Base-by-base conservation (phyloP, 805 yeast species). In the Hanseniaspora taiwanica region DNA sequence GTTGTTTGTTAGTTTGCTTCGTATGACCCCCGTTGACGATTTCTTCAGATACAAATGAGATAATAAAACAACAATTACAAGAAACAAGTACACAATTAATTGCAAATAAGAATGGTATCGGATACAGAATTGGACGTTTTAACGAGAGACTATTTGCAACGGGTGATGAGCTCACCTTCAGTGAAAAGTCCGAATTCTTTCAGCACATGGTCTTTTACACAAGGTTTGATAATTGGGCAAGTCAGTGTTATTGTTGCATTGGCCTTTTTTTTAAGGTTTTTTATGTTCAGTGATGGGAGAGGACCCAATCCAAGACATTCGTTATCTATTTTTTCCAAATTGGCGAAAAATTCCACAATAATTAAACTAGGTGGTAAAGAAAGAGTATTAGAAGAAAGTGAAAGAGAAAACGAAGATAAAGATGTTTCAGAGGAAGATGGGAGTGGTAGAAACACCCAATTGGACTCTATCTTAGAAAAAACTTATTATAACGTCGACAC, bases 401-500 rank as follows among this genome's bases (percentile, higher is more conserved):
- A n/a, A n/a, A n/a, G n/a, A n/a, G n/a, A n/a, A n/a, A n/a, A n/a
- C n/a, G n/a, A n/a, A n/a, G n/a, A n/a, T n/a, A n/a, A n/a, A n/a
- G n/a, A n/a, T n/a, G n/a, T n/a, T n/a, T n/a, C n/a, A n/a, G n/a
- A n/a, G n/a, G 53, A 64, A n/a, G 36, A 39, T 3, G 56, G 50
- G 29, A 46, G 37, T 19, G 56, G 52, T 34, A 45, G 40, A 16
- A 38, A 47, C 4, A 42, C 47, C 13, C 55, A 50, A 33, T 59
- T 66, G 34, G 59, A 63, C 20, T 56, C 74, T 1, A 83, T 91
- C 17, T 63, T 91, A 31, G 96, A 89, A 47, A 87, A 86, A 51
- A 86, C 96, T 0, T 85, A 85, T 54, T 91, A 91, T 59, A 82
- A 91, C 53, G 96, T 91, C 1, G 76, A 78, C 36, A 77, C 76